Percentiles rank a stretch among this genome's conserved stretches.
Conservation (phyloP, 2,329 filamentous ascomycete species). For the Thielaviopsis punctulata region DNA sequence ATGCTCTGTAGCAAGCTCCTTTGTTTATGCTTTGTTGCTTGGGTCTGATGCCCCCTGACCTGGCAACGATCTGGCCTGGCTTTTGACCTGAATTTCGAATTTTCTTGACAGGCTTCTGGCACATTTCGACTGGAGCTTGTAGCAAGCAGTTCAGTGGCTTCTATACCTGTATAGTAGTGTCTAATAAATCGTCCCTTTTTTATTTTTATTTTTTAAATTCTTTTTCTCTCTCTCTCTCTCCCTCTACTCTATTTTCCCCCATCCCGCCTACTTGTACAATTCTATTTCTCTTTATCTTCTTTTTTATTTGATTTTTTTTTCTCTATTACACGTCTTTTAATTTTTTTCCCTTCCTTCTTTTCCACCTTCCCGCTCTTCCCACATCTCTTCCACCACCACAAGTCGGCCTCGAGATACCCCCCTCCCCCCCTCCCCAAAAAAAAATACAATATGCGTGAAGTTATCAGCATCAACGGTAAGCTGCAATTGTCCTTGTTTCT, state of each 20-base stretch:
- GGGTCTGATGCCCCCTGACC: too few relatives aligned
- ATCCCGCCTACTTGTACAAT: not conserved
- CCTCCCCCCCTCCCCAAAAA: too few relatives aligned
- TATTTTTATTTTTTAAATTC: not conserved
- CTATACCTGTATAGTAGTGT: not conserved
- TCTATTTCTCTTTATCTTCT: not conserved
- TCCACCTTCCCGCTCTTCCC: conserved; percentile 7
- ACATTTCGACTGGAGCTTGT: too few relatives aligned
- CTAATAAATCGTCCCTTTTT: not conserved
- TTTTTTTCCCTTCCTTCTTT: conserved; percentile 14
- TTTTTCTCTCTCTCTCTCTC: conserved; percentile 1
- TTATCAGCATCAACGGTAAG: conserved; percentile 97
- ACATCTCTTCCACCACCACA: conserved; percentile 1
- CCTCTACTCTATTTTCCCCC: not conserved
- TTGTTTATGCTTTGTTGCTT: too few relatives aligned
- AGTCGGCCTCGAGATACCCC: conserved; percentile 6
- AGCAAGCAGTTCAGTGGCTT: too few relatives aligned
- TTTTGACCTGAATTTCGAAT: too few relatives aligned
- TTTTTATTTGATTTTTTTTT: not conserved
- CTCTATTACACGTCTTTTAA: not conserved
- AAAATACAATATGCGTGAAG: conserved; percentile 80
- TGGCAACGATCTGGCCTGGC: too few relatives aligned
- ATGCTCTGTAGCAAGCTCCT: too few relatives aligned
- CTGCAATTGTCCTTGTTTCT: conserved; percentile 18
- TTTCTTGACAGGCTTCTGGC: too few relatives aligned